These are phyloP conservation scores for Kwoniella sp. DNA, from an alignment of 768 basidiomycete species.

Conservation along the genomic window DNA sequence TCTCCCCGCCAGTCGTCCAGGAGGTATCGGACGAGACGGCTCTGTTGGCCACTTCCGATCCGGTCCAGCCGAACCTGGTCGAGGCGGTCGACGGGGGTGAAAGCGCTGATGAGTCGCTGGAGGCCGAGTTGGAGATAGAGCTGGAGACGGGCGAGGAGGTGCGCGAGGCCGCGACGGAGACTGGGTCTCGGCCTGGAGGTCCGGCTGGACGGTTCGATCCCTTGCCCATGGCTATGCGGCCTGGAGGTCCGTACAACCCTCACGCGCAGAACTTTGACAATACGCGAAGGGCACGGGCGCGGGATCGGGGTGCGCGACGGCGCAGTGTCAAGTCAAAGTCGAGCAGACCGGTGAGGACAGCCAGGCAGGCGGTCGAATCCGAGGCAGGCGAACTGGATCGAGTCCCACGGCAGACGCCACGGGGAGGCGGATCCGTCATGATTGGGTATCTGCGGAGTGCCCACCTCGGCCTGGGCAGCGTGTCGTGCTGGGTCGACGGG, in stretches of 20 bases:
- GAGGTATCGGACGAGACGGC: conserved; percentile 4
- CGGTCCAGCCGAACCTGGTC: not conserved
- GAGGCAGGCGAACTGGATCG: not conserved
- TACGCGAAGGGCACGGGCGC: no score
- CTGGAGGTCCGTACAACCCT: conserved; percentile 12
- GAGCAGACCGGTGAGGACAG: not conserved
- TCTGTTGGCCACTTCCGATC: conserved; percentile 7
- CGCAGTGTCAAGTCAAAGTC: no score
- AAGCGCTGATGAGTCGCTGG: not conserved
- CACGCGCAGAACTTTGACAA: not conserved
- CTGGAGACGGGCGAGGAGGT: not conserved
- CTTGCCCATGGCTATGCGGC: conserved; percentile 10
- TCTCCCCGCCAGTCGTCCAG: conserved; percentile 7
- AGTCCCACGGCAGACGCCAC: not conserved
- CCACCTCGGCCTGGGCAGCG: conserved; percentile 31
- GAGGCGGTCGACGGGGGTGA: conserved; percentile 1
- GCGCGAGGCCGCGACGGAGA: not conserved
- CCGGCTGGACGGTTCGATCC: no score
- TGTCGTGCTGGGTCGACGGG: conserved; percentile 42
- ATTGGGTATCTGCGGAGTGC: conserved; percentile 34
- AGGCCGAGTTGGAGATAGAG: not conserved
- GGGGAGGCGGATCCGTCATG: conserved; percentile 20
- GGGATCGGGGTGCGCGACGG: no score
- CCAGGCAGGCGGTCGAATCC: not conserved
- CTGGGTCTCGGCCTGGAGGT: not conserved